Conservation (phyloP, 1,139 yeast genomes). For the Hemisphaericaspora xylofermentans region DNA sequence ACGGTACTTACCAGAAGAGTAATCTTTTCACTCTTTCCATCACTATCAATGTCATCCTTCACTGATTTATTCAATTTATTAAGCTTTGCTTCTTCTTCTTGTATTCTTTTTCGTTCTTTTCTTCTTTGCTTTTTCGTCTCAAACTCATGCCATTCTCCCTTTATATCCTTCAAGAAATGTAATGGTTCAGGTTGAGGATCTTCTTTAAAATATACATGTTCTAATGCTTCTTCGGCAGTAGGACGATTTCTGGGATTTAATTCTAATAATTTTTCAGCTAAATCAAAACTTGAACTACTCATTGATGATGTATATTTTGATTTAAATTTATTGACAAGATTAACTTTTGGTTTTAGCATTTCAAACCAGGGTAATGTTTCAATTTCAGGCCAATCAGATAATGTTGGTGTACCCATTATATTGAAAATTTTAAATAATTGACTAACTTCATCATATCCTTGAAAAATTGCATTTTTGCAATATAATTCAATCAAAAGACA, state of each 20-base stretch:
- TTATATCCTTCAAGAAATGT: slow-evolving; percentile 51
- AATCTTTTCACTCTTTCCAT: slow-evolving; percentile 2
- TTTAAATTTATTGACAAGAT: slow-evolving; percentile 47
- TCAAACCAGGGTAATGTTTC: slow-evolving; percentile 89
- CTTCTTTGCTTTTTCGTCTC: slow-evolving; percentile 86
- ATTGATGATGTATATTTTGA: slow-evolving; percentile 48
- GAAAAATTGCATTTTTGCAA: slow-evolving; percentile 72
- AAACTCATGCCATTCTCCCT: slow-evolving; percentile 95
- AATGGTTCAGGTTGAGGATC: slow-evolving; percentile 65
- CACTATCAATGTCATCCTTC: slow-evolving; percentile 2
- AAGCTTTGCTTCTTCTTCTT: slow-evolving; percentile 27
- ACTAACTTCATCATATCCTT: slow-evolving; percentile 84
- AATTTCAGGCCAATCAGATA: slow-evolving; percentile 75
- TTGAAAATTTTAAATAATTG: slow-evolving; percentile 77
- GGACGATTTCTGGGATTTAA: slow-evolving; percentile 73
- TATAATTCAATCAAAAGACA: slow-evolving; percentile 84
- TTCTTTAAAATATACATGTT: slow-evolving; percentile 72
- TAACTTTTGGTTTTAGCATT: slow-evolving; percentile 64
- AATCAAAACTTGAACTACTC: slow-evolving; percentile 55
- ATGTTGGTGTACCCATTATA: slow-evolving; percentile 83
- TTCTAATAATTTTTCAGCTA: slow-evolving; percentile 61
- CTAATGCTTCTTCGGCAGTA: slow-evolving; percentile 83
- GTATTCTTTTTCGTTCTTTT: slow-evolving; percentile 50
- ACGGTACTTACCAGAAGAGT: slow-evolving; percentile 7
- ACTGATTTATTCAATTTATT: slow-evolving; percentile 13